phyloP scores from a whole-genome alignment of 768 basidiomycete genomes.

The Podaxis rugospora region DNA sequence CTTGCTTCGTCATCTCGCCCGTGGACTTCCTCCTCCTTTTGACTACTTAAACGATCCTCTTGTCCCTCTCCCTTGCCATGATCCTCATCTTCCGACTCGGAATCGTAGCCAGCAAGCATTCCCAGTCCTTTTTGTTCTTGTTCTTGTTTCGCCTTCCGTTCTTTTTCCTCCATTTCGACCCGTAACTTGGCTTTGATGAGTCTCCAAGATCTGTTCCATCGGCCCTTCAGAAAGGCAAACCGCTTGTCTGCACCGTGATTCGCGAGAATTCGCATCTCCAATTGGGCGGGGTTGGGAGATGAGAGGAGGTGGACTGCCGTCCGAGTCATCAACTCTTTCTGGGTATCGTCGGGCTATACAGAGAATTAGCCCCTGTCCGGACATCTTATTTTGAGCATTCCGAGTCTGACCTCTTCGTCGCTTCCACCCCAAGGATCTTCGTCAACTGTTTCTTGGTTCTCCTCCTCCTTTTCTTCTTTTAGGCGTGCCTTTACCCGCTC shows the following conservation, averaged over 20 bases:
- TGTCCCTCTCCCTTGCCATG: slow-evolving; percentile 24
- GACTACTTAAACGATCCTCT: too few relatives aligned
- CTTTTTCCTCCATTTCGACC: slow-evolving; percentile 20
- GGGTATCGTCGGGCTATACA: slow-evolving; percentile 52
- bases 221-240: slow-evolving; percentile 78
- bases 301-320: slow-evolving; percentile 66
- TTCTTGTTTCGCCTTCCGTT: slow-evolving; percentile 22
- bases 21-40: slow-evolving; percentile 14
- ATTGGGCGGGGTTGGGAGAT: slow-evolving; percentile 73
- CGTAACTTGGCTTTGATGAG: slow-evolving; percentile 44
- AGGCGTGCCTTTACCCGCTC: slow-evolving; percentile 61
- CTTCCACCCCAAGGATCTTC: slow-evolving; percentile 61
- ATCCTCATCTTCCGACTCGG: slow-evolving; percentile 28
- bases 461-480: slow-evolving; percentile 38
- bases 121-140: slow-evolving; percentile 34
- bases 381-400: not conserved
- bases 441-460: slow-evolving; percentile 21
- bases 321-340: slow-evolving; percentile 64
- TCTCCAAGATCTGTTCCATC: slow-evolving; percentile 68
- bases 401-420: slow-evolving; percentile 53
- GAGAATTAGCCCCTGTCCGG: not conserved
- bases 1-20: slow-evolving; percentile 19
- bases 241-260: slow-evolving; percentile 76
- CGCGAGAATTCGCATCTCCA: slow-evolving; percentile 86
- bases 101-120: slow-evolving; percentile 55